These are phyloP conservation scores for Rhododendron ferrugineum DNA, from an alignment of 148 eudicot genomes.

Conservation along the genomic window DNA sequence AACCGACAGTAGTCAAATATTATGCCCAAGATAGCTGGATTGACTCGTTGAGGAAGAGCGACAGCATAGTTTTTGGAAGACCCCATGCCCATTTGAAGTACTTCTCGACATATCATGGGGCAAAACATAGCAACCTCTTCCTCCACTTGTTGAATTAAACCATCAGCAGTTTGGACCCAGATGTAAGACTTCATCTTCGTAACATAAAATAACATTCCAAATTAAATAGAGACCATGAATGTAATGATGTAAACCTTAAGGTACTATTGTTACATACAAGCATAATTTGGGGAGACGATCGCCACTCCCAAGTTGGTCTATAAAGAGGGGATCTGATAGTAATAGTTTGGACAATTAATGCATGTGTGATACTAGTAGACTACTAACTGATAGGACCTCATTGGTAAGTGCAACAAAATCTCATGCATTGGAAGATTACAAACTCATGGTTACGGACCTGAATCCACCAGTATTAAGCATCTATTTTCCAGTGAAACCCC, in stretches of 20 bases:
- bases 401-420: not conserved
- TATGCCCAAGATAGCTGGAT: slow-evolving; percentile 52
- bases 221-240: not conserved
- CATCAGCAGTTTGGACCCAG: slow-evolving; percentile 84
- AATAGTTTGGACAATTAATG: not conserved
- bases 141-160: slow-evolving; percentile 79
- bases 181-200: slow-evolving; percentile 70
- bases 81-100: slow-evolving; percentile 71
- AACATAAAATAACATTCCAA: slow-evolving; percentile 5
- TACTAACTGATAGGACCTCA: not conserved
- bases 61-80: slow-evolving; percentile 72
- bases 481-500: not conserved
- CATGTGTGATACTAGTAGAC: not conserved
- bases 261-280: not conserved
- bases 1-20: slow-evolving; percentile 77
- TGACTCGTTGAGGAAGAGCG: slow-evolving; percentile 72
- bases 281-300: not conserved
- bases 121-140: slow-evolving; percentile 90
- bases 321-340: not conserved
- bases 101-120: slow-evolving; percentile 69
- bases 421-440: not conserved
- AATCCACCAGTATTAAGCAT: not conserved
- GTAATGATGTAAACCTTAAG: not conserved
- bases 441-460: not conserved
- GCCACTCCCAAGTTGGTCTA: not conserved